Evolutionary conservation across 2,329 filamentous ascomycete genomes (phyloP).

Genomic region (Niveomyces coronatus): DNA sequence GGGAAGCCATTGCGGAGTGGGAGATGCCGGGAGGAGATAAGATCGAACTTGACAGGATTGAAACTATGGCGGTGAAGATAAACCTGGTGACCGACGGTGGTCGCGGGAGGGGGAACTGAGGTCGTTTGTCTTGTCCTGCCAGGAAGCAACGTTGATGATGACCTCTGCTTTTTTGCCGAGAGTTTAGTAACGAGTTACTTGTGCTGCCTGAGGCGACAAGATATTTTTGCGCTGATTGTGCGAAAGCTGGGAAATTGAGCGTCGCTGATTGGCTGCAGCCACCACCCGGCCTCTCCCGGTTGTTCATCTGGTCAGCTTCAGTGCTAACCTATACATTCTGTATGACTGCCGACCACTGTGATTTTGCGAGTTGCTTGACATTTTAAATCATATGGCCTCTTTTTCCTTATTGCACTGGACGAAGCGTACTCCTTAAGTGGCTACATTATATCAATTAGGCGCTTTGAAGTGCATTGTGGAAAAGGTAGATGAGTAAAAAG

Average conservation of each 20-base stretch:
- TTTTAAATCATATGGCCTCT: too few species aligned
- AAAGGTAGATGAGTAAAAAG: too few species aligned
- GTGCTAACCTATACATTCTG: too few species aligned
- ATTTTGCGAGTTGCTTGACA: slow-evolving; percentile 7
- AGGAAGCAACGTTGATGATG: slow-evolving; percentile 22
- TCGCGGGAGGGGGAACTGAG: slow-evolving; percentile 16
- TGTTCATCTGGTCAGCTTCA: too few species aligned
- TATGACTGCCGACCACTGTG: too few species aligned
- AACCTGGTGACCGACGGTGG: slow-evolving; percentile 13
- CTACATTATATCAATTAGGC: too few species aligned
- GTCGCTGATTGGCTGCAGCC: slow-evolving; percentile 33
- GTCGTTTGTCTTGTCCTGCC: slow-evolving; percentile 36
- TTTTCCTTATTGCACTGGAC: too few species aligned
- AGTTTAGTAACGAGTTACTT: slow-evolving; percentile 26
- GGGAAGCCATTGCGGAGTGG: slow-evolving; percentile 55
- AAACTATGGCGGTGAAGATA: slow-evolving; percentile 4
- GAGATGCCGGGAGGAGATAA: too few species aligned
- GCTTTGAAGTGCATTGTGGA: too few species aligned
- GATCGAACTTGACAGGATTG: too few species aligned
- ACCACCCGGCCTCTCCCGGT: slow-evolving; percentile 23
- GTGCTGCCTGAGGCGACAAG: slow-evolving; percentile 33
- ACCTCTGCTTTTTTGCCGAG: slow-evolving; percentile 24
- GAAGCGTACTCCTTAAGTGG: too few species aligned
- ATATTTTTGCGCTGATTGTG: slow-evolving; percentile 13
- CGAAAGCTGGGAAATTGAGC: slow-evolving; percentile 35